phyloP scores from a whole-genome alignment of 805 yeast genomes.

The Diddensiella transvaalensis region DNA sequence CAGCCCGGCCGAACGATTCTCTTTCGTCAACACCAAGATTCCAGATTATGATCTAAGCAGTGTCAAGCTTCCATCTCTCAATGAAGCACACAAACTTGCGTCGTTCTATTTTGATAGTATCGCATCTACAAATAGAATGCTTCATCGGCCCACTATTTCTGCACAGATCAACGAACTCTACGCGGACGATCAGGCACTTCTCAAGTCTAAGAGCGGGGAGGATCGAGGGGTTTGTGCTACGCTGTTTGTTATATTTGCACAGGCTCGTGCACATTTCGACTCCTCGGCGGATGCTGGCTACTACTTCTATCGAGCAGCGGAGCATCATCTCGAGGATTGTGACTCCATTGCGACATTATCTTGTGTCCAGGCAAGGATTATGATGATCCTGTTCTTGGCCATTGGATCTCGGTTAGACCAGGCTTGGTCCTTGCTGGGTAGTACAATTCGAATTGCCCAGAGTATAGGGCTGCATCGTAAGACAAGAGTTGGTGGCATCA shows the following conservation, averaged over 20 bases:
- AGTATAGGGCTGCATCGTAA: constrained; percentile 6
- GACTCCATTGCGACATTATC: constrained; percentile 4
- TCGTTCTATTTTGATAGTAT: constrained; percentile 7
- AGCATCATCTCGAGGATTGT: constrained; percentile 6
- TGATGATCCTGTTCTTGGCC: constrained; percentile 7
- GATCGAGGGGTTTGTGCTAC: constrained; percentile 11
- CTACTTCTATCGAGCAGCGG: constrained; percentile 10
- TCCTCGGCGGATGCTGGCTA: constrained; percentile 2
- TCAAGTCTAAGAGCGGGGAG: neutral
- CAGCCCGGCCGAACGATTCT: constrained; percentile 4
- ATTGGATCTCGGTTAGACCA: constrained; percentile 7
- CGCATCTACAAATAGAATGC: constrained; percentile 7
- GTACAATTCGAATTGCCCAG: constrained; percentile 7
- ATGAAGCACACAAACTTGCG: constrained; percentile 6
- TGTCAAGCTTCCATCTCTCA: constrained; percentile 6
- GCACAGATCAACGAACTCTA: constrained; percentile 9
- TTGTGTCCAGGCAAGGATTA: constrained; percentile 7
- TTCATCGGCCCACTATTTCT: constrained; percentile 7
- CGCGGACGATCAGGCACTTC: neutral
- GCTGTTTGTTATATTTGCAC: constrained; percentile 9
- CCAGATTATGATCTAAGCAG: constrained; percentile 8
- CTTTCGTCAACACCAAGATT: constrained; percentile 7
- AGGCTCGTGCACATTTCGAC: constrained; percentile 5
- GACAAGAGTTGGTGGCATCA: constrained; percentile 1
- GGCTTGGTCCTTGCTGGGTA: constrained; percentile 10